phyloP scores from a whole-genome alignment of 2,329 filamentous ascomycete genomes.

The Epichloe elymi region DNA sequence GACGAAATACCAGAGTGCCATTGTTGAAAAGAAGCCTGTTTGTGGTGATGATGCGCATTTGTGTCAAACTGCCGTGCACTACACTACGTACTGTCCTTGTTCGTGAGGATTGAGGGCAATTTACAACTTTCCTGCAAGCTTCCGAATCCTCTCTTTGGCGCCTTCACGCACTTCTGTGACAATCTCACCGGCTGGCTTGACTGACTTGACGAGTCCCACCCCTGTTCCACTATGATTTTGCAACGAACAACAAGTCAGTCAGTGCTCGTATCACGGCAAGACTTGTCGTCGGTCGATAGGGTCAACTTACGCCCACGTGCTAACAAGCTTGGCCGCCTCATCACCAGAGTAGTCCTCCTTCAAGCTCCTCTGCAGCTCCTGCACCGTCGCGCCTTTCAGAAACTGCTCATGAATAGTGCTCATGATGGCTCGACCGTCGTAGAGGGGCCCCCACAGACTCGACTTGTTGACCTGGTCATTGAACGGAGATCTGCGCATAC shows the following conservation, averaged over 20 bases:
- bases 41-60: neutral
- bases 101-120: too few species aligned
- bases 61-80: too few species aligned
- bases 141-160: conserved; percentile 21
- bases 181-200: conserved; percentile 28
- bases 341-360: conserved; percentile 24
- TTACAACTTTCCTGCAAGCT: conserved; percentile 10
- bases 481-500: conserved; percentile 21
- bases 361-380: conserved; percentile 28
- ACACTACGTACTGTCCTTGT: too few species aligned
- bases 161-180: conserved; percentile 27
- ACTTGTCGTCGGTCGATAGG: neutral
- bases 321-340: conserved; percentile 18
- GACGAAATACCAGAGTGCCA: conserved; percentile 6
- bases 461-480: conserved; percentile 27
- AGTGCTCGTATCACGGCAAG: too few species aligned
- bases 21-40: neutral
- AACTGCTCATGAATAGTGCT: conserved; percentile 27
- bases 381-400: conserved; percentile 24
- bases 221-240: conserved; percentile 23
- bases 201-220: conserved; percentile 30
- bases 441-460: conserved; percentile 27
- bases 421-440: conserved; percentile 31
- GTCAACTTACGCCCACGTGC: conserved; percentile 25
- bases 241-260: neutral